These are phyloP conservation scores for Brassica rapa DNA, from an alignment of 345 rosid species.

Conservation along the genomic window DNA sequence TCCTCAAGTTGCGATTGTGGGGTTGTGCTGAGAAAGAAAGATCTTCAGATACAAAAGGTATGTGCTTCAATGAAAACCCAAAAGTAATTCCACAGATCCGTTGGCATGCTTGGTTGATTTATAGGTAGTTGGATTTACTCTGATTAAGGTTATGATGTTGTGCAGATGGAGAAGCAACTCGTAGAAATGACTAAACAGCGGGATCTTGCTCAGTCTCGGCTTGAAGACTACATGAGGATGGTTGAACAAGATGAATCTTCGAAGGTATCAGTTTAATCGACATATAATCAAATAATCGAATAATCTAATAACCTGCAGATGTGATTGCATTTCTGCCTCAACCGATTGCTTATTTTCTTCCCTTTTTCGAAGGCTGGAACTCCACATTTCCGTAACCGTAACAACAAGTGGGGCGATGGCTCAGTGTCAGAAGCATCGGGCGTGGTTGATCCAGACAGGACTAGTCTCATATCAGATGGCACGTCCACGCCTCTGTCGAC, in stretches of 20 bases:
- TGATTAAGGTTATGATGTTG: conserved; percentile 28
- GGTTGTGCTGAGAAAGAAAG: conserved; percentile 75
- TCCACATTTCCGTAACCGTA: conserved; percentile 40
- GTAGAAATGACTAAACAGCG: conserved; percentile 76
- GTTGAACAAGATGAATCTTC: conserved; percentile 59
- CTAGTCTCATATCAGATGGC: conserved; percentile 53
- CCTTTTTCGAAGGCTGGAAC: conserved; percentile 46
- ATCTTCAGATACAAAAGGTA: conserved; percentile 92
- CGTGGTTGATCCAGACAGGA: conserved; percentile 54
- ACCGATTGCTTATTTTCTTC: conserved; percentile 2
- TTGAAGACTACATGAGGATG: conserved; percentile 70
- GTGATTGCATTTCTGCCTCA: conserved; percentile 1
- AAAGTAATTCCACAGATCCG: conserved; percentile 5
- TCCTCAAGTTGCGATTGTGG: conserved; percentile 62
- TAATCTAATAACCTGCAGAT: conserved; percentile 13
- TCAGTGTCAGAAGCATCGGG: conserved; percentile 67
- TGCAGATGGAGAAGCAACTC: conserved; percentile 89
- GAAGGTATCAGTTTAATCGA: conserved; percentile 43
- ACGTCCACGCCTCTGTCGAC: conserved; percentile 48
- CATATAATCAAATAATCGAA: conserved; percentile 12
- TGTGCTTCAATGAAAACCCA: conserved; percentile 12
- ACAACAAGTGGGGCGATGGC: conserved; percentile 70
- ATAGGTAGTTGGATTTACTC: conserved; percentile 19
- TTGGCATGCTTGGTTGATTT: conserved; percentile 15
- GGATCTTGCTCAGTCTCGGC: conserved; percentile 82